Conservation (phyloP, 139 green algal species). For the Chlorella sp. region DNA sequence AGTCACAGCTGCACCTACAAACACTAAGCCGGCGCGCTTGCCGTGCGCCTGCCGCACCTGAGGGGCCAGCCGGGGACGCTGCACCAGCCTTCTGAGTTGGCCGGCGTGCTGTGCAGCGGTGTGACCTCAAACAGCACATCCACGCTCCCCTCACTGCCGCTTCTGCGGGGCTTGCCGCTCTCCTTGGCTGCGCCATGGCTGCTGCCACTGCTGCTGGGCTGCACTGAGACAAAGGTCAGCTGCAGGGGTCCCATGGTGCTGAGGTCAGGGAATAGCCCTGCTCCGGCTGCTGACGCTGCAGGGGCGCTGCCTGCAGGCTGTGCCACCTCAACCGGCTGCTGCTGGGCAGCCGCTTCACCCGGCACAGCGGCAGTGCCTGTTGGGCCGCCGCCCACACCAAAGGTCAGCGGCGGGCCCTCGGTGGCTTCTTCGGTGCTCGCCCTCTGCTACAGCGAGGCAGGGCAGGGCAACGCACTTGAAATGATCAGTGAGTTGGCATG, state of each 20-base stretch:
- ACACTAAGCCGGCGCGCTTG: too few relatives aligned
- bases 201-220: too few relatives aligned
- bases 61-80: conserved; percentile 40
- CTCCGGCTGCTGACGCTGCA: too few relatives aligned
- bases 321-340: background rate
- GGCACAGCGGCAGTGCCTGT: background rate
- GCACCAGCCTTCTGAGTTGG: conserved; percentile 32
- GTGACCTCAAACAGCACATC: conserved; percentile 46
- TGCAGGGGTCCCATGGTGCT: conserved; percentile 44
- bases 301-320: background rate
- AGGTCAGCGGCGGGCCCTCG: background rate
- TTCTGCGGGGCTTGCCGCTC: background rate
- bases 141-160: background rate
- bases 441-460: too few relatives aligned
- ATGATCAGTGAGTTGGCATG: too few relatives aligned
- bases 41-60: conserved; percentile 9
- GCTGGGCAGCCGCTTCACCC: background rate
- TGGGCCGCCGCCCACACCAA: background rate
- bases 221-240: background rate
- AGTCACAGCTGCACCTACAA: too few relatives aligned
- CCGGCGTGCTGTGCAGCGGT: conserved; percentile 15
- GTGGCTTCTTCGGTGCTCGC: too few relatives aligned
- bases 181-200: background rate
- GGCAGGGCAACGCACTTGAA: too few relatives aligned
- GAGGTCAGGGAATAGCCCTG: conserved; percentile 16